A percentile compares a stretch with the other conserved stretches of the same genome.
Conservation (phyloP, 805 yeast species). For the Candida cerambycidarum region DNA sequence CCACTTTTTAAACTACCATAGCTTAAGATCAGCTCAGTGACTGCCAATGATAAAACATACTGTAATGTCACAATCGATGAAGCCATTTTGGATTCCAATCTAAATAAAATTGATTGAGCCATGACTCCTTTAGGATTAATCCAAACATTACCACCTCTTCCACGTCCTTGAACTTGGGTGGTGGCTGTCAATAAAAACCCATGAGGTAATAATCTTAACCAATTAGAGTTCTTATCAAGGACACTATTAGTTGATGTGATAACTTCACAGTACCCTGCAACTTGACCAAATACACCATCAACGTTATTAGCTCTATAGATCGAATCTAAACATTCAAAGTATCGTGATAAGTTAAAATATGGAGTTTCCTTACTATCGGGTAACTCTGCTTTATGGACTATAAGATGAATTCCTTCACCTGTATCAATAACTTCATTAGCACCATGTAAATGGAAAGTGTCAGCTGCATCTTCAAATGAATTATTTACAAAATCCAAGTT, state of each 20-base stretch:
- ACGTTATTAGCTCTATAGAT: conserved; percentile 17
- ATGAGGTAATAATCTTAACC: conserved; percentile 61
- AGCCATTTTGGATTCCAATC: conserved; percentile 45
- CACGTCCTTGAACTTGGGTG: conserved; percentile 86
- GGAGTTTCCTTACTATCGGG: conserved; percentile 65
- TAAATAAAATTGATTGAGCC: conserved; percentile 73
- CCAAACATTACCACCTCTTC: conserved; percentile 95
- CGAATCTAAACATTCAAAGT: conserved; percentile 45
- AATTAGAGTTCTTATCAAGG: conserved; percentile 66
- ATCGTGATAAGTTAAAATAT: conserved; percentile 63
- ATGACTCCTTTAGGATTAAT: conserved; percentile 90
- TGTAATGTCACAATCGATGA: conserved; percentile 79
- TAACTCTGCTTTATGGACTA: conserved; percentile 36
- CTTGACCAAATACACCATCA: conserved; percentile 54
- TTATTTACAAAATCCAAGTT: conserved; percentile 34
- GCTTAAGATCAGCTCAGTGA: conserved; percentile 69
- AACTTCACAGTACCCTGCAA: conserved; percentile 78
- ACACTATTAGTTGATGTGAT: conserved; percentile 83
- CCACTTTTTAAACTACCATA: conserved; percentile 47
- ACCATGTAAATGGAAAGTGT: conserved; percentile 52
- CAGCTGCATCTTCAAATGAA: conserved; percentile 52
- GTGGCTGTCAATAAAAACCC: conserved; percentile 75
- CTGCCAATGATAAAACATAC: conserved; percentile 79
- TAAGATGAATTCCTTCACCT: conserved; percentile 48
- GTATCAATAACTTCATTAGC: conserved; percentile 23